Evolutionary conservation across 208 protist species (phyloP), one percentile per base, ranked within the genome.

Genomic region (Leishmania mexicana): DNA sequence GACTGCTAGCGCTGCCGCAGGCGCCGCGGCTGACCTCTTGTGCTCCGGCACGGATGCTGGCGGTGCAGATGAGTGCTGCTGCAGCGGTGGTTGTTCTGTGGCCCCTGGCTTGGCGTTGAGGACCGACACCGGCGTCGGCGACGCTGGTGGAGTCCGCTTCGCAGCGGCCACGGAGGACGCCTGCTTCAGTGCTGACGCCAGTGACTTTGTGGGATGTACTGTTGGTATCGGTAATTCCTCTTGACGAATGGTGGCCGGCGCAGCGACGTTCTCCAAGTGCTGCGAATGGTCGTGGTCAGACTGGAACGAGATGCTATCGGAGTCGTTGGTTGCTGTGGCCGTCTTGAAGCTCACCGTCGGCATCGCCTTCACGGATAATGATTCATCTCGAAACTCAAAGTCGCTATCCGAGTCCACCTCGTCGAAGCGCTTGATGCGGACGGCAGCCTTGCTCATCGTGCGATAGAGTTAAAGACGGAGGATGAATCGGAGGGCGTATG

Each of bases 341-440:
- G 85, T 84, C 62, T 83, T 88, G 73, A 89, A 89, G 53, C 80
- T 91, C 45, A 89, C 74, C 40, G 82, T 84, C 13, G 79, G 76
- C 42, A 79, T 65, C 38, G 80, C 71, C 71, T 81, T 80, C 21
- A 67, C 76, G 21, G 45, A 15, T n/a, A 64, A 70, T 2, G 47
- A 54, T 38, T 80, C 75, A 21, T 83, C 80, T 28, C 85, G 70
- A 2, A 85, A 72, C n/a, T 89, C 85, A 24, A 86, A 80, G 49
- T 91, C 88, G 76, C 88, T 91, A 65, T 88, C 85, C 21, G 80
- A 87, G 74, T 91, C 88, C 40, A 91, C 81, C 17, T 91, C 88
- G 60, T 84, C 82, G 70, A 91, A 91, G 65, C 83, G 83, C 75
- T 71, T 82, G 42, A 89, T 76, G 6, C 77, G 80, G 1, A 67